phyloP scores from a whole-genome alignment of 208 protist genomes.

The Wallacemonas sp. region DNA sequence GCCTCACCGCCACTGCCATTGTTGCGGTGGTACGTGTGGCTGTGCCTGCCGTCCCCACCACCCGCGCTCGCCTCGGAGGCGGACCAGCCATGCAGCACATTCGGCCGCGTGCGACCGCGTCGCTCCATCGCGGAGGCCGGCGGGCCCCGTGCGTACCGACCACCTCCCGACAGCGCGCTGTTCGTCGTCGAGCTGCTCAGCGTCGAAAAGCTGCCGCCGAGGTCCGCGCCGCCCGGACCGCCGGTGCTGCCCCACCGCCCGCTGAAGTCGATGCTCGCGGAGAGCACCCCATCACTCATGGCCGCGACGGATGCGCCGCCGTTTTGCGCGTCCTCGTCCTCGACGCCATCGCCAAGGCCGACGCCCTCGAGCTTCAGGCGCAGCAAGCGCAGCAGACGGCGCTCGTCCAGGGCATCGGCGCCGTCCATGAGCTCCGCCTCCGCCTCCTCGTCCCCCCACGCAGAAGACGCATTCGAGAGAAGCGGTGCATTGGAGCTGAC shows the following conservation, averaged over 20 bases:
- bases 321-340: background rate
- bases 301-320: background rate
- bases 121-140: background rate
- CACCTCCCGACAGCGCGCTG: no score
- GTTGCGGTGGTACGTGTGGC: no score
- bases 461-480: background rate
- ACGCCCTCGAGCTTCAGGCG: background rate
- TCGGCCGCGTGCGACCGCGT: background rate
- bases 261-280: background rate
- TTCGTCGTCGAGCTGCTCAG: conserved; percentile 1
- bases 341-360: conserved; percentile 3
- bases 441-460: background rate
- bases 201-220: background rate
- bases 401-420: background rate
- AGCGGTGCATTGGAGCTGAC: background rate
- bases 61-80: background rate
- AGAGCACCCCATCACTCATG: background rate
- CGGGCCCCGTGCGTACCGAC: background rate
- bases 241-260: background rate
- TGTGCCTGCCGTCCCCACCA: background rate
- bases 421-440: conserved; percentile 7
- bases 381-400: background rate
- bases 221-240: background rate
- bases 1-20: no score
- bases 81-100: background rate